phyloP scores from a whole-genome alignment of 352 stramenopile species.

The Phytophthora pinifolia region DNA sequence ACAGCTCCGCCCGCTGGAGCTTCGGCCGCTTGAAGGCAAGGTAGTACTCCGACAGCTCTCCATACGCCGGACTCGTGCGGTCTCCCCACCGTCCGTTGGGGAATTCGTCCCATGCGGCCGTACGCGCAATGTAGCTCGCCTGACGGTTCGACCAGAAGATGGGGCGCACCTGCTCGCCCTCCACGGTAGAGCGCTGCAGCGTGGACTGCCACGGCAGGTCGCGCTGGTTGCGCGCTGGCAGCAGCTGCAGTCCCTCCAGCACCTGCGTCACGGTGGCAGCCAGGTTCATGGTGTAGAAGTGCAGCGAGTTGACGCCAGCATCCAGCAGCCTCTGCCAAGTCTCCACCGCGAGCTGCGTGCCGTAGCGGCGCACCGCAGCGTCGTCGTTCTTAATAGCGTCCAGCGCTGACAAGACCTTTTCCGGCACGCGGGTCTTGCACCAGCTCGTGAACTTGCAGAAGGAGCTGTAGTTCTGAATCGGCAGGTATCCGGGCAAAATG shows the following conservation, averaged over 20 bases:
- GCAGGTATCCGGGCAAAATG: constrained; percentile 93
- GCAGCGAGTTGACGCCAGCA: constrained; percentile 72
- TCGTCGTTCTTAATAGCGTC: constrained; percentile 94
- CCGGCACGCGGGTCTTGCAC: constrained; percentile 95
- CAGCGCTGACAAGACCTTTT: constrained; percentile 76
- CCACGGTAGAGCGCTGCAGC: constrained; percentile 60
- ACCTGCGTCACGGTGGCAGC: constrained; percentile 86
- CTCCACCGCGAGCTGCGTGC: constrained; percentile 93
- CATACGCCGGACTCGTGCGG: constrained; percentile 93
- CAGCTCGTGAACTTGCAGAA: constrained; percentile 99
- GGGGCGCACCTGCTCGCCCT: constrained; percentile 90
- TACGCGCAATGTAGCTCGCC: constrained; percentile 96
- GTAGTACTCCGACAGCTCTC: constrained; percentile 95
- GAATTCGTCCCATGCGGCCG: constrained; percentile 97
- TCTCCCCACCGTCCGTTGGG: constrained; percentile 96
- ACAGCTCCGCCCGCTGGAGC: constrained; percentile 69
- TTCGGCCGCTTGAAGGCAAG: constrained; percentile 85
- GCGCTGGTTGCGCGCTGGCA: constrained; percentile 59
- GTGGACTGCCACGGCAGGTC: constrained; percentile 77
- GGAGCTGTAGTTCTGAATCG: constrained; percentile 93
- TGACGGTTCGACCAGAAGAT: constrained; percentile 99
- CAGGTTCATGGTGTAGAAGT: constrained; percentile 97
- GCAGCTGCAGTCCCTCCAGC: constrained; percentile 73
- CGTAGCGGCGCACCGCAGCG: constrained; percentile 92
- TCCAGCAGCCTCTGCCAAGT: constrained; percentile 92